Evolutionary conservation across 805 yeast species (phyloP).

Genomic region (Ogataea polymorpha): DNA sequence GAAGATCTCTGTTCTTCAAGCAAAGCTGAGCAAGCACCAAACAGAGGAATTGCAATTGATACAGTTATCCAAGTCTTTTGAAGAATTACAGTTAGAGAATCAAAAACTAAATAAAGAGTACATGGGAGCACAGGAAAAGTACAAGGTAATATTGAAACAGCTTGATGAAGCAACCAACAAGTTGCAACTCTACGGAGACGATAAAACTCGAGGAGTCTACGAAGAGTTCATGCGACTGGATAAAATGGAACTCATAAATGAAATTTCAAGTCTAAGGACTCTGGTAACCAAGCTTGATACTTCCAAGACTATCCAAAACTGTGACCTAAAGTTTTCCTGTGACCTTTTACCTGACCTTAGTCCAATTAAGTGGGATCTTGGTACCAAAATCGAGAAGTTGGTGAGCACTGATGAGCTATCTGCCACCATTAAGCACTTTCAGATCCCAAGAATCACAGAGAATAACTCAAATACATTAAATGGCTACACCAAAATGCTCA

Average conservation of each 20-base stretch:
- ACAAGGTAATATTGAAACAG: not conserved
- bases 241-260: slow-evolving; percentile 11
- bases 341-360: not conserved
- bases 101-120: slow-evolving; percentile 18
- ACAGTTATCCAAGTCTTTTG: slow-evolving; percentile 22
- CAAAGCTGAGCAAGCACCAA: slow-evolving; percentile 37
- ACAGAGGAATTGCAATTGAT: slow-evolving; percentile 29
- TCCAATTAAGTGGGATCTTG: not conserved
- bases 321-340: not conserved
- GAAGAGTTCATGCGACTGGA: slow-evolving; percentile 14
- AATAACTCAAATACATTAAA: slow-evolving; percentile 2
- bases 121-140: slow-evolving; percentile 11
- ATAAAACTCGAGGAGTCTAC: slow-evolving; percentile 5
- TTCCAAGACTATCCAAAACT: not conserved
- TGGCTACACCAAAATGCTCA: not conserved
- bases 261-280: slow-evolving; percentile 14
- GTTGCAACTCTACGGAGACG: slow-evolving; percentile 13
- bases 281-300: slow-evolving; percentile 10
- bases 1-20: slow-evolving; percentile 44
- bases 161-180: slow-evolving; percentile 8
- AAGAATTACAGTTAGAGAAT: slow-evolving; percentile 24
- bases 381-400: not conserved
- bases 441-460: not conserved
- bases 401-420: not conserved
- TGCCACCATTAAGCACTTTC: not conserved